Evolutionary conservation across 2,329 filamentous ascomycete genomes (phyloP).

Genomic region (Pleoardoris graminearum): DNA sequence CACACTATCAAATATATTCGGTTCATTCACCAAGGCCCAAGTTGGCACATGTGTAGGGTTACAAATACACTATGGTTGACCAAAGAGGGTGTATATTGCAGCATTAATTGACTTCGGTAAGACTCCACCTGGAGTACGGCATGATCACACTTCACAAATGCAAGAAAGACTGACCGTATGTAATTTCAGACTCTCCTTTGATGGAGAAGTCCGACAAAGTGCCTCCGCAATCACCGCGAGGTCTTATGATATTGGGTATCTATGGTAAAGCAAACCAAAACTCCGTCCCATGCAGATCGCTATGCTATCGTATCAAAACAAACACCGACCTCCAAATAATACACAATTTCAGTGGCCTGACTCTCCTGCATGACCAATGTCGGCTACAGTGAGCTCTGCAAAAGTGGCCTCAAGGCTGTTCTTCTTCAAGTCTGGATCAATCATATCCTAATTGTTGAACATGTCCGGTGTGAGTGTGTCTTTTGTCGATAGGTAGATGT

Average conservation of each 20-base stretch:
- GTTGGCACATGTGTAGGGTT: neutral
- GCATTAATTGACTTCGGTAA: no score
- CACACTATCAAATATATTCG: neutral
- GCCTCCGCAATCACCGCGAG: neutral
- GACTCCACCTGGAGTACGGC: no score
- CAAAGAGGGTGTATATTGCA: no score
- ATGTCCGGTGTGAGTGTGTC: constrained; percentile 53
- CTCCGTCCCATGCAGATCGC: constrained; percentile 5
- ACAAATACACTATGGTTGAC: no score
- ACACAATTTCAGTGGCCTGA: neutral
- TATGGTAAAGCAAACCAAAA: constrained; percentile 2
- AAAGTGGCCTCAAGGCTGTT: neutral
- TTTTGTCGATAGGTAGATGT: constrained; percentile 75
- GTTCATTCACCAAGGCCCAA: neutral
- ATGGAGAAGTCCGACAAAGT: constrained; percentile 1
- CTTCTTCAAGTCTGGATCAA: neutral
- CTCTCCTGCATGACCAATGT: neutral
- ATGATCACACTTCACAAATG: no score
- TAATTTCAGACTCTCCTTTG: neutral
- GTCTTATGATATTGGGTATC: constrained; percentile 9
- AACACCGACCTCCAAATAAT: neutral
- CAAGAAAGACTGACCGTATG: neutral
- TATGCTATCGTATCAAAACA: constrained; percentile 2
- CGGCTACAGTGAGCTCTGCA: neutral
- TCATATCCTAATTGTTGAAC: constrained; percentile 32